These are phyloP conservation scores for Candida adriatica DNA, from an alignment of 805 yeast genomes.

Conservation along the genomic window DNA sequence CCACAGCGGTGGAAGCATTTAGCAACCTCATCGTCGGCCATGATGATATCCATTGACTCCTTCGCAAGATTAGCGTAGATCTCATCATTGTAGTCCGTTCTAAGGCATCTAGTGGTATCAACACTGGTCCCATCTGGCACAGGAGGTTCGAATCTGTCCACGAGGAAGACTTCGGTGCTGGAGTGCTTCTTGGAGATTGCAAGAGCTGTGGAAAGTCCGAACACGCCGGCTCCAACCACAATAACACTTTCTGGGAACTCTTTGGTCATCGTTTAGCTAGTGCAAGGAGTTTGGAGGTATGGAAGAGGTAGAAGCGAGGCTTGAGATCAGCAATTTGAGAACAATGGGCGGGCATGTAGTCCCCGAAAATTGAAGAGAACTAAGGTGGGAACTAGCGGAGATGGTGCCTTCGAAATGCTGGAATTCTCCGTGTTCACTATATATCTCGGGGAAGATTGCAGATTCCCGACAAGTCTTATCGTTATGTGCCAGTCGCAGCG, in stretches of 20 bases:
- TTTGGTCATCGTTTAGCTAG: neutral
- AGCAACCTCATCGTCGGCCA: constrained; percentile 7
- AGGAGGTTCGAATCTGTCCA: constrained; percentile 16
- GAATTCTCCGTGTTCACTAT: too few species aligned
- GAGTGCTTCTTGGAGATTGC: constrained; percentile 10
- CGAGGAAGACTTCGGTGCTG: constrained; percentile 6
- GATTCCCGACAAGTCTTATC: too few species aligned
- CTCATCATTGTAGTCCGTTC: constrained; percentile 10
- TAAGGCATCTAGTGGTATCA: constrained; percentile 13
- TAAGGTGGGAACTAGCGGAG: too few species aligned
- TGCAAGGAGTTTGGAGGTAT: too few species aligned
- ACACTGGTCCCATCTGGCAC: constrained; percentile 13
- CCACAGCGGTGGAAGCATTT: constrained; percentile 12
- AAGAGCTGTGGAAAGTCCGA: constrained; percentile 39
- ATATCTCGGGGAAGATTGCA: too few species aligned
- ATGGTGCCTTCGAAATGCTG: too few species aligned
- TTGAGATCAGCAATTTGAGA: too few species aligned
- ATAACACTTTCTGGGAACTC: constrained; percentile 22
- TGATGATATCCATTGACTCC: constrained; percentile 7
- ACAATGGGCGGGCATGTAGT: too few species aligned
- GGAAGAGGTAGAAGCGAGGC: too few species aligned
- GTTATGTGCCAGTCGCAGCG: too few species aligned
- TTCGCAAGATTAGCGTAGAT: constrained; percentile 8
- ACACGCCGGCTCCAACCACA: constrained; percentile 42
- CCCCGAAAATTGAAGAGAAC: too few species aligned